phyloP scores from a whole-genome alignment of 1,139 yeast genomes.

The Wickerhamomyces sp. region DNA sequence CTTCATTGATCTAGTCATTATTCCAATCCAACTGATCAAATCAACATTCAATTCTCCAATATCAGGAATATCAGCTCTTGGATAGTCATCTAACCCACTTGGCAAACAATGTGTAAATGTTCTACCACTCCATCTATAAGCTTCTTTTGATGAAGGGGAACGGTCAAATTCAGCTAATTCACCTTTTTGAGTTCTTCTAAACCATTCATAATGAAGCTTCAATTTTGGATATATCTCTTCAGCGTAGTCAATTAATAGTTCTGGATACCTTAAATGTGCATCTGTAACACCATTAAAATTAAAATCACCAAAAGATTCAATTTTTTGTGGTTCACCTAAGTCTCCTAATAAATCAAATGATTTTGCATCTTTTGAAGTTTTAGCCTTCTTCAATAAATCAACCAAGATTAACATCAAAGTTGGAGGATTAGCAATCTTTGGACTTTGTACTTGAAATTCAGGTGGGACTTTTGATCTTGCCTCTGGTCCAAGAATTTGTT shows the following conservation, averaged over 20 bases:
- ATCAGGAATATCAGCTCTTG: conserved; percentile 78
- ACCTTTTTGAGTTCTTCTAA: conserved; percentile 77
- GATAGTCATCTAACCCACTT: conserved; percentile 94
- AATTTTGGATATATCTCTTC: conserved; percentile 69
- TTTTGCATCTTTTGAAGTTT: conserved; percentile 15
- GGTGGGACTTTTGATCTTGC: conserved; percentile 84
- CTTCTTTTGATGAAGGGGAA: conserved; percentile 50
- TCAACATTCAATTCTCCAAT: conserved; percentile 90
- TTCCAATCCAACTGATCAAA: conserved; percentile 87
- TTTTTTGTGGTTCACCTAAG: conserved; percentile 19
- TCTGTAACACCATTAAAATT: conserved; percentile 35
- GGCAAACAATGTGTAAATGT: conserved; percentile 83
- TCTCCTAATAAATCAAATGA: conserved; percentile 17
- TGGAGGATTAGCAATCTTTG: conserved; percentile 93
- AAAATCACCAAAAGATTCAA: conserved; percentile 21
- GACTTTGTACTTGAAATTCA: conserved; percentile 84
- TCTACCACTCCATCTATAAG: conserved; percentile 92
- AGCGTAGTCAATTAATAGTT: conserved; percentile 58
- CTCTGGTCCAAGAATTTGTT: conserved; percentile 89
- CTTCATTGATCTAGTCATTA: conserved; percentile 80
- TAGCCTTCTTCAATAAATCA: conserved; percentile 52
- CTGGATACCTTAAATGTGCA: conserved; percentile 54
- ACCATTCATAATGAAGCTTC: conserved; percentile 79
- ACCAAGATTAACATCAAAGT: conserved; percentile 80
- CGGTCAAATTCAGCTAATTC: conserved; percentile 69